Conservation (phyloP, 257 asterid species). For the Linderniella brevidens region DNA sequence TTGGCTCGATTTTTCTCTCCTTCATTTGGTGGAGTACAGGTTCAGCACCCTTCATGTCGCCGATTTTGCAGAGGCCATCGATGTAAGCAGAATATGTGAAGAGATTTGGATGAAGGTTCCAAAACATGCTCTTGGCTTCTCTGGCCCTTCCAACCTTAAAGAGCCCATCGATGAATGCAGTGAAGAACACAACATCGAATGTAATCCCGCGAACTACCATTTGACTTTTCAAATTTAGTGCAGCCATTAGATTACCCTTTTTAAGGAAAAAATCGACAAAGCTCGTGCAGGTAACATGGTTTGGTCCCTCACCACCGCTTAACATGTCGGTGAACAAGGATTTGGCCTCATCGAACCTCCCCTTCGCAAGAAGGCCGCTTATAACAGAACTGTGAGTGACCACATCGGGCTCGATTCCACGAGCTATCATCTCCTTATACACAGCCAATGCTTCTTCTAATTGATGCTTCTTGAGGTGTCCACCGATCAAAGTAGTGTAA, state of each 20-base stretch:
- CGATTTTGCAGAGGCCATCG: slow-evolving; percentile 49
- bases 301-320: slow-evolving; percentile 45
- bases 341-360: slow-evolving; percentile 47
- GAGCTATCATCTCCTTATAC: slow-evolving; percentile 38
- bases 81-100: slow-evolving; percentile 57
- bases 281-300: slow-evolving; percentile 55
- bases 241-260: slow-evolving; percentile 30
- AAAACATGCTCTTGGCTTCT: slow-evolving; percentile 54
- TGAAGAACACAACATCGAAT: slow-evolving; percentile 55
- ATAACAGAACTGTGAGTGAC: slow-evolving; percentile 47
- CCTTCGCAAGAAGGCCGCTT: slow-evolving; percentile 41
- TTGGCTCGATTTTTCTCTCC: slow-evolving; percentile 36
- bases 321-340: slow-evolving; percentile 40
- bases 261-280: slow-evolving; percentile 44
- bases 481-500: slow-evolving; percentile 33
- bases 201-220: slow-evolving; percentile 69
- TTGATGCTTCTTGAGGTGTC: slow-evolving; percentile 21
- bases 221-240: slow-evolving; percentile 54
- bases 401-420: slow-evolving; percentile 56
- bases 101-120: slow-evolving; percentile 35
- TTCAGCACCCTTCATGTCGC: slow-evolving; percentile 45
- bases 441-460: slow-evolving; percentile 40
- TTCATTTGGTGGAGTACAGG: slow-evolving; percentile 50
- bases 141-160: slow-evolving; percentile 40
- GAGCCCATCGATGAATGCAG: slow-evolving; percentile 69